Conservation (phyloP, 23 red algal species). For the Cyanidioschyzon merolae region DNA sequence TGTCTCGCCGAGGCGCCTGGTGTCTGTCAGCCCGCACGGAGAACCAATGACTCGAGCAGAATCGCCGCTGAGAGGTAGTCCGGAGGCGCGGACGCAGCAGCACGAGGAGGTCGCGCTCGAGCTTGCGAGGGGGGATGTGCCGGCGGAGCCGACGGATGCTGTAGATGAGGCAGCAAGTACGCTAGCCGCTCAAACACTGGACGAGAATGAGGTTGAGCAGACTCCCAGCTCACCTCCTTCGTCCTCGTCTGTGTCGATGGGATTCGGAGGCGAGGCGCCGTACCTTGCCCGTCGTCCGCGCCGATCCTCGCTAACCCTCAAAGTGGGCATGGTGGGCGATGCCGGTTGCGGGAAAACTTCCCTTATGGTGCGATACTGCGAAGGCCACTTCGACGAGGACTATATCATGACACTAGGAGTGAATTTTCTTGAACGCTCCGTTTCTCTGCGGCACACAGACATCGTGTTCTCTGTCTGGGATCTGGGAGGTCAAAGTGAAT, state of each 20-base stretch:
- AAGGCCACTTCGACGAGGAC: conserved; percentile 30
- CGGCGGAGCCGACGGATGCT: no score
- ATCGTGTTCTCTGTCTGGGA: conserved; percentile 95
- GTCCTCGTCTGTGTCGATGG: not conserved
- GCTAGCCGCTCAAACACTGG: no score
- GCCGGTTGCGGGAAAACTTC: conserved; percentile 24
- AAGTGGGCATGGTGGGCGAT: conserved; percentile 25
- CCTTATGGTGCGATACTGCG: conserved; percentile 19
- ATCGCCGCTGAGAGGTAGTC: no score
- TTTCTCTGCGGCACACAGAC: conserved; percentile 50
- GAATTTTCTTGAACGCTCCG: conserved; percentile 97
- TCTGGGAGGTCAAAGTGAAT: conserved; percentile 80
- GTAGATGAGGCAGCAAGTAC: no score
- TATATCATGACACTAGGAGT: conserved; percentile 98
- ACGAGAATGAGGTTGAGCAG: no score
- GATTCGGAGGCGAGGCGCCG: not conserved
- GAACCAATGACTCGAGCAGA: no score
- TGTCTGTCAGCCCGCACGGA: no score
- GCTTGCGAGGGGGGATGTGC: no score
- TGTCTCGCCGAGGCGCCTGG: no score
- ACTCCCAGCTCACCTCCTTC: no score
- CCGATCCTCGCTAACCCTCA: conserved; percentile 7
- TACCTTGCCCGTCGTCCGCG: not conserved
- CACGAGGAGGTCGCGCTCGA: no score
- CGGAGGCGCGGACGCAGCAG: no score